Conservation (phyloP, 2,329 filamentous ascomycete species). For the Trichocomaceae sp. region DNA sequence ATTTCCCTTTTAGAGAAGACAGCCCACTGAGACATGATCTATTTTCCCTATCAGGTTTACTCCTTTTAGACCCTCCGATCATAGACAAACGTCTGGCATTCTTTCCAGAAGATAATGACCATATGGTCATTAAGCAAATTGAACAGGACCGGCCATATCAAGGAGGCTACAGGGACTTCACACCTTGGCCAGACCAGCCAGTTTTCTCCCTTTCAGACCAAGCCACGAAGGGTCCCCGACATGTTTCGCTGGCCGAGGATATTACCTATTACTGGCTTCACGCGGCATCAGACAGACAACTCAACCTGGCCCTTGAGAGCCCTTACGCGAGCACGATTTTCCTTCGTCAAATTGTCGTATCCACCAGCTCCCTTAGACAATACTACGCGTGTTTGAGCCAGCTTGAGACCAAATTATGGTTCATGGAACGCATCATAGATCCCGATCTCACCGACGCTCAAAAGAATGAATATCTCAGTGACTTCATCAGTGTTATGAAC, state of each 20-base stretch:
- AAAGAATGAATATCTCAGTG: background rate
- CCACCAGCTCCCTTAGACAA: background rate
- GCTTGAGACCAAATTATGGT: slow-evolving; percentile 1
- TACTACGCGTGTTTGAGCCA: background rate
- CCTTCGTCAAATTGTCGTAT: background rate
- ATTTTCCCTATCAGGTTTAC: background rate
- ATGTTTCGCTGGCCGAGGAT: background rate
- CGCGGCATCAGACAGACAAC: background rate
- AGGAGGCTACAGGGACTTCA: slow-evolving; percentile 3
- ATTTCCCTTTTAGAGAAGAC: background rate
- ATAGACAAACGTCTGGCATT: background rate
- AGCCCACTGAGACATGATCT: background rate
- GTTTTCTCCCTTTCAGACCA: background rate
- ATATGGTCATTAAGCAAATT: background rate
- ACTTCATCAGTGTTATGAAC: background rate
- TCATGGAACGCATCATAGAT: slow-evolving; percentile 3
- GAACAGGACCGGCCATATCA: background rate
- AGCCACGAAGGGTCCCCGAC: background rate
- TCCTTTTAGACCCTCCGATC: background rate
- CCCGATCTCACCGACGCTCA: background rate
- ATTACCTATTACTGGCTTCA: slow-evolving; percentile 1
- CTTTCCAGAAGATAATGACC: background rate
- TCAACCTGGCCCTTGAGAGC: background rate
- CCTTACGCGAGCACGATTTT: slow-evolving; percentile 2
- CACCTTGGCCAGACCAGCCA: background rate